phyloP scores from a whole-genome alignment of 345 rosid species.

The Ricinus communis region DNA sequence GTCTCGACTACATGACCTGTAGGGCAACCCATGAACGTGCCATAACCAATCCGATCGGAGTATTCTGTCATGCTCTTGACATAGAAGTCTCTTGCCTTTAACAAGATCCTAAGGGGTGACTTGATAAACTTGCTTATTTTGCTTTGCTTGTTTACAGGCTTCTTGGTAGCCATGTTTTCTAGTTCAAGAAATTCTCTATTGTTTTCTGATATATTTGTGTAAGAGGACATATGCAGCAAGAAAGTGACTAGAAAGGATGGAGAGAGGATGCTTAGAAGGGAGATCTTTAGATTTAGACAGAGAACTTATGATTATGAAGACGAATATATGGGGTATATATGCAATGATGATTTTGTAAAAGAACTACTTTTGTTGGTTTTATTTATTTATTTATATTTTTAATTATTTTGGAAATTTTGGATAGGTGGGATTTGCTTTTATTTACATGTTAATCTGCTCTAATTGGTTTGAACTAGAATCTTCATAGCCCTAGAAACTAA shows the following conservation, averaged over 20 bases:
- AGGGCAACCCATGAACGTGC: constrained; percentile 41
- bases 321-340: not conserved
- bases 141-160: constrained; percentile 18
- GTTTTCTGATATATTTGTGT: no score
- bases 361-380: no score
- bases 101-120: constrained; percentile 46
- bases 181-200: not conserved
- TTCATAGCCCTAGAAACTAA: no score
- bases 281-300: not conserved
- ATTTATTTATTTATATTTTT: no score
- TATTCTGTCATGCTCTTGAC: constrained; percentile 56
- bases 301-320: not conserved
- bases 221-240: no score
- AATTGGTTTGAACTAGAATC: no score
- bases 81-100: constrained; percentile 55
- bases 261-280: not conserved
- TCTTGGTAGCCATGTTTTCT: constrained; percentile 21
- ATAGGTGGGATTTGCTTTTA: no score
- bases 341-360: not conserved
- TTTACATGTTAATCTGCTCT: no score
- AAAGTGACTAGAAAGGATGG: no score
- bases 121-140: constrained; percentile 42
- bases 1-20: constrained; percentile 35
- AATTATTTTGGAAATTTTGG: no score
- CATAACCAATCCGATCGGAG: constrained; percentile 43